Base-by-base conservation (phyloP, 768 basidiomycete genomes). In the Myochromella boudieri region DNA sequence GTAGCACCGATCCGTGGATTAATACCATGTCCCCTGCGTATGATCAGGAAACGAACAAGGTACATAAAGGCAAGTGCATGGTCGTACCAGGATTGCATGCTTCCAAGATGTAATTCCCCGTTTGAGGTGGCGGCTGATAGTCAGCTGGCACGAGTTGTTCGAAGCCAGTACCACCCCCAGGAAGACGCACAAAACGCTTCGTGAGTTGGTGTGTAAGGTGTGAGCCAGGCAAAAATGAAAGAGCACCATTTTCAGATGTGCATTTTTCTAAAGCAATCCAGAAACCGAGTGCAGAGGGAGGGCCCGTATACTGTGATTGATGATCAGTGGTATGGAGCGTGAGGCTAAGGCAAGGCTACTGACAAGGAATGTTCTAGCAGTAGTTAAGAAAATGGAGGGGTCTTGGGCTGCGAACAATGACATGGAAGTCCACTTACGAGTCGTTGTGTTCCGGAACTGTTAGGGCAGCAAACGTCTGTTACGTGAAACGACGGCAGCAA, bases 241-340 rank as follows among this genome's bases (percentile, higher is more conserved):
- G 76, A 6, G 92, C 91, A 7, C 93, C 93, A 57, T 95, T 95
- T 34, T 69, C 67, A 2, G 77, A 60, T 4, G 93, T 94, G 64
- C 94, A 97, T 48, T 80, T 76, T 63, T 98, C 95, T 28, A 99
- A 71, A 0, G 95, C 91, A 48, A 98, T 89, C 97, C 97, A 99
- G 62, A 95, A 91, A 2, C 97, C 97, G 17, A 98, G 78, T 0
- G 97, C 97, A 7, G 83, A 84, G 0, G 90, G 90, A 9, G 97
- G 97, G 31, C 88, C 74, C 7, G 95, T 97, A 67, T 95, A 97
- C 83, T 98, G 62, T 33, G 29, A 12, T 8, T 27, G 25, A 25
- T 25, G 39, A 42, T 26, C n/a, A 36, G 20, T 4, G 29, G 48
- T 29, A 55, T 48, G 18, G 25, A 15, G 46, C 3, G 28, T 27